A percentile compares a stretch with the other conserved stretches of the same genome.
Conservation (phyloP, 2,329 filamentous ascomycete species). For the Apiospora malaysiana region DNA sequence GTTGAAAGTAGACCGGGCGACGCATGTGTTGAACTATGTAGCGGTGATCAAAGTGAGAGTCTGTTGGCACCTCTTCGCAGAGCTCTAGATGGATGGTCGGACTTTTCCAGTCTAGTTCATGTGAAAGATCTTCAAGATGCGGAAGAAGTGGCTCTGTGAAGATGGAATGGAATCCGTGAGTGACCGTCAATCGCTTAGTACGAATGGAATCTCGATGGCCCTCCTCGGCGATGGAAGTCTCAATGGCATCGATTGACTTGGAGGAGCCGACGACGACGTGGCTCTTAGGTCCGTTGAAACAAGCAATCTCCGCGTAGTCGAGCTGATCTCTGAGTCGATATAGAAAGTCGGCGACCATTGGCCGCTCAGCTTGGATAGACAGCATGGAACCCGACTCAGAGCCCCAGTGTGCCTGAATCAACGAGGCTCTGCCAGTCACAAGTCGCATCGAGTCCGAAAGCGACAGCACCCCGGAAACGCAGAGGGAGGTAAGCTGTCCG, state of each 20-base stretch:
- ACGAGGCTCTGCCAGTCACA: slow-evolving; percentile 36
- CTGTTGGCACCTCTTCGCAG: background rate
- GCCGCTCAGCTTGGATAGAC: background rate
- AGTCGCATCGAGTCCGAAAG: slow-evolving; percentile 40
- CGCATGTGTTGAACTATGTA: slow-evolving; percentile 27
- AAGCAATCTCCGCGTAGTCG: slow-evolving; percentile 26
- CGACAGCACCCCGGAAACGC: slow-evolving; percentile 39
- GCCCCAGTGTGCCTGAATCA: slow-evolving; percentile 30
- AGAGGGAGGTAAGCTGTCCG: slow-evolving; percentile 48
- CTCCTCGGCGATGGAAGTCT: background rate
- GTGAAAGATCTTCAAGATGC: slow-evolving; percentile 19
- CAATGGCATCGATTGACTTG: slow-evolving; percentile 24
- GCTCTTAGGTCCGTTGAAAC: slow-evolving; percentile 28
- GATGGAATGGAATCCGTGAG: slow-evolving; percentile 29
- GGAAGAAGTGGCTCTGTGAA: slow-evolving; percentile 25
- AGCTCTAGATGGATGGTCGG: slow-evolving; percentile 26
- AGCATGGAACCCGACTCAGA: slow-evolving; percentile 24
- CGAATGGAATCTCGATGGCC: background rate
- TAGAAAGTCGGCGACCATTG: background rate
- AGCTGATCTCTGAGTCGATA: background rate
- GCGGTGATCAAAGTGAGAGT: background rate
- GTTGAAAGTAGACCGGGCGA: slow-evolving; percentile 28
- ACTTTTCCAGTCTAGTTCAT: slow-evolving; percentile 19
- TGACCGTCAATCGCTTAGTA: slow-evolving; percentile 26
- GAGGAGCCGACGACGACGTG: slow-evolving; percentile 28